A percentile compares a stretch with the other conserved stretches of the same genome.
Conservation (phyloP, 805 yeast species). For the Dipodascus albidus region DNA sequence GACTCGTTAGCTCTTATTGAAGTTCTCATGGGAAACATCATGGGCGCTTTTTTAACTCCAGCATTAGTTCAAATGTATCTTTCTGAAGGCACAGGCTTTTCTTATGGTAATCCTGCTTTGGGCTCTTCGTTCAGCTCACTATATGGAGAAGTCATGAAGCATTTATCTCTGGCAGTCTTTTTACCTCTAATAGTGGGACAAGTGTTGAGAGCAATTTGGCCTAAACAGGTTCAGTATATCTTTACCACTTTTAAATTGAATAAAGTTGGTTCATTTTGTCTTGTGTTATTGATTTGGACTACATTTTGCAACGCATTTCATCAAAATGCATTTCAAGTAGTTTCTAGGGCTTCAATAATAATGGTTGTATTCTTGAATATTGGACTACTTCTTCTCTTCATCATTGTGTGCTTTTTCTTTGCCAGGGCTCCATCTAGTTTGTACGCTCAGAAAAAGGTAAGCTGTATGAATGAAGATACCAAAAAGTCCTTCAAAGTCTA, state of each 20-base stretch:
- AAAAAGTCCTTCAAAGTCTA: conserved; percentile 35
- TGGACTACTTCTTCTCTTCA: conserved; percentile 70
- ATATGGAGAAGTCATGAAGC: conserved; percentile 74
- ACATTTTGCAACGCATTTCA: conserved; percentile 83
- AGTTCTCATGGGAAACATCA: conserved; percentile 71
- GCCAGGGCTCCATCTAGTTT: conserved; percentile 49
- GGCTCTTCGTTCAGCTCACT: conserved; percentile 37
- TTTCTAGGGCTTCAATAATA: conserved; percentile 56
- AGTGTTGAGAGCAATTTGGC: conserved; percentile 57
- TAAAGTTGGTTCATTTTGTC: conserved; percentile 72
- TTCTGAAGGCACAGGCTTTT: conserved; percentile 40
- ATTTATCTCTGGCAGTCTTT: conserved; percentile 72
- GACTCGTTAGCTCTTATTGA: conserved; percentile 69
- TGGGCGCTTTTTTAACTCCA: conserved; percentile 85
- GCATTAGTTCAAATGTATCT: conserved; percentile 67
- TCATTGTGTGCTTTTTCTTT: conserved; percentile 44
- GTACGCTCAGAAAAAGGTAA: conserved; percentile 13
- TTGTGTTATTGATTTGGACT: conserved; percentile 63
- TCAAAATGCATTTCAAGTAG: conserved; percentile 64
- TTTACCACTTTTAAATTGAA: conserved; percentile 45
- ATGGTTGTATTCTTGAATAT: conserved; percentile 74
- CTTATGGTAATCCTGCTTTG: conserved; percentile 69
- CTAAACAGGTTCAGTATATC: conserved; percentile 51
- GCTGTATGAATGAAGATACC: conserved; percentile 27
- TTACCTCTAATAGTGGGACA: conserved; percentile 87